These are phyloP conservation scores for Asclepias syriaca DNA, from an alignment of 257 asterid species.

Conservation along the genomic window DNA sequence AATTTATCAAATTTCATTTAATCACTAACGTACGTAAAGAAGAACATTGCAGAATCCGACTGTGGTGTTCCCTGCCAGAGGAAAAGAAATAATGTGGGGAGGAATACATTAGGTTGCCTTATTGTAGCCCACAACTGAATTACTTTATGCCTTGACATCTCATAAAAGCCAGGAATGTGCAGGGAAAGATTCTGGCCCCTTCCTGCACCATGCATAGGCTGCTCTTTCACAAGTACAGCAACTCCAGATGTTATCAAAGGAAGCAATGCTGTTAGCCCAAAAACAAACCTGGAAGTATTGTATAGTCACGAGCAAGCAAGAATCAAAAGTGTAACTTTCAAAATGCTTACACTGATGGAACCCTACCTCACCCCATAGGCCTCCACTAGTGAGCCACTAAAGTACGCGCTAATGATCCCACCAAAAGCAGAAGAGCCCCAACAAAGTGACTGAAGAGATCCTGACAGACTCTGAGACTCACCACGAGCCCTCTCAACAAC, in stretches of 20 bases:
- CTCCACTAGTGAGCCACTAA: slow-evolving; percentile 95
- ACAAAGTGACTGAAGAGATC: slow-evolving; percentile 95
- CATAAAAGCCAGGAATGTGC: slow-evolving; percentile 41
- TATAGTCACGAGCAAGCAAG: slow-evolving; percentile 10
- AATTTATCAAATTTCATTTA: slow-evolving; percentile 1
- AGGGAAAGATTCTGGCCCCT: slow-evolving; percentile 38
- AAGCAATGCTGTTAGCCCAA: slow-evolving; percentile 88
- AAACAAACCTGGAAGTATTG: slow-evolving; percentile 70
- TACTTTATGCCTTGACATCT: slow-evolving; percentile 48
- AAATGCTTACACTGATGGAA: slow-evolving; percentile 11
- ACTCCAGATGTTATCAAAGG: slow-evolving; percentile 95
- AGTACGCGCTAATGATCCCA: slow-evolving; percentile 90
- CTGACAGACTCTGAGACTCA: slow-evolving; percentile 95
- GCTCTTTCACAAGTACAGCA: slow-evolving; percentile 85
- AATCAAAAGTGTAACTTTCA: neutral
- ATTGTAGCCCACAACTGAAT: slow-evolving; percentile 67
- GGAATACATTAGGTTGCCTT: slow-evolving; percentile 72
- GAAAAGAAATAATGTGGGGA: slow-evolving; percentile 89
- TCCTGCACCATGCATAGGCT: slow-evolving; percentile 39
- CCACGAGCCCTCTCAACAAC: slow-evolving; percentile 99
- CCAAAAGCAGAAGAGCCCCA: slow-evolving; percentile 99
- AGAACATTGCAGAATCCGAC: slow-evolving; percentile 97
- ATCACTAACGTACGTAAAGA: slow-evolving; percentile 70
- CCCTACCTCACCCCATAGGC: slow-evolving; percentile 92
- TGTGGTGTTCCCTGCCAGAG: slow-evolving; percentile 98